phyloP scores from a whole-genome alignment of 805 yeast genomes.

The Hanseniaspora jakobsenii region DNA sequence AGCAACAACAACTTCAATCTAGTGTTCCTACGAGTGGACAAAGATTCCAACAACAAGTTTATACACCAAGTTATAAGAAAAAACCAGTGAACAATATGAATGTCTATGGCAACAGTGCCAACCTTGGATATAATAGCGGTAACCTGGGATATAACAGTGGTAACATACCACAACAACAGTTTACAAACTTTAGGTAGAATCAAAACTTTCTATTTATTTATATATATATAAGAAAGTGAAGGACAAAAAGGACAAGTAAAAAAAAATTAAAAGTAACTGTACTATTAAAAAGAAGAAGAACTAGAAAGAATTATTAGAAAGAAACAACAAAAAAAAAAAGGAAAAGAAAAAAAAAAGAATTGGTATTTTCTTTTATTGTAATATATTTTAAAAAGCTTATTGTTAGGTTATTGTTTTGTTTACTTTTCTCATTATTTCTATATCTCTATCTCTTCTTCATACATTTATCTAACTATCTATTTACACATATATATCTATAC shows the following conservation, averaged over 20 bases:
- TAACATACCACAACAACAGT: conserved; percentile 1
- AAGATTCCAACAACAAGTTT: conserved; percentile 17
- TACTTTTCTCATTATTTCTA: too few relatives aligned
- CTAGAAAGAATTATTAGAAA: not conserved
- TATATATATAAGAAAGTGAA: not conserved
- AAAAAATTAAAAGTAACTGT: not conserved
- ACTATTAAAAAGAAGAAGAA: not conserved
- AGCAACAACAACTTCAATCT: conserved; percentile 14
- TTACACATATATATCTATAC: not conserved
- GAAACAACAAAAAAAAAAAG: too few relatives aligned
- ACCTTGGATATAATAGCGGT: too few relatives aligned
- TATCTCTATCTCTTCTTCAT: too few relatives aligned
- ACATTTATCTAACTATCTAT: too few relatives aligned
- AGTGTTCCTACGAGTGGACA: conserved; percentile 3
- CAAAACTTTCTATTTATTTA: too few relatives aligned
- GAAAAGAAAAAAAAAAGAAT: too few relatives aligned
- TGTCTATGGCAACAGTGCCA: too few relatives aligned
- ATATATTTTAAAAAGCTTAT: too few relatives aligned
- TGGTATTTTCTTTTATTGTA: too few relatives aligned
- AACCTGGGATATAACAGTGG: too few relatives aligned
- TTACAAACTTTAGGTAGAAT: conserved; percentile 13
- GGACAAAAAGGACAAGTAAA: not conserved
- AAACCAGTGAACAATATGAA: conserved; percentile 25
- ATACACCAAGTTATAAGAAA: conserved; percentile 33
- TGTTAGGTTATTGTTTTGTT: too few relatives aligned